Evolutionary conservation across 768 basidiomycete genomes (phyloP).

Genomic region (Lactifluus echinatus): DNA sequence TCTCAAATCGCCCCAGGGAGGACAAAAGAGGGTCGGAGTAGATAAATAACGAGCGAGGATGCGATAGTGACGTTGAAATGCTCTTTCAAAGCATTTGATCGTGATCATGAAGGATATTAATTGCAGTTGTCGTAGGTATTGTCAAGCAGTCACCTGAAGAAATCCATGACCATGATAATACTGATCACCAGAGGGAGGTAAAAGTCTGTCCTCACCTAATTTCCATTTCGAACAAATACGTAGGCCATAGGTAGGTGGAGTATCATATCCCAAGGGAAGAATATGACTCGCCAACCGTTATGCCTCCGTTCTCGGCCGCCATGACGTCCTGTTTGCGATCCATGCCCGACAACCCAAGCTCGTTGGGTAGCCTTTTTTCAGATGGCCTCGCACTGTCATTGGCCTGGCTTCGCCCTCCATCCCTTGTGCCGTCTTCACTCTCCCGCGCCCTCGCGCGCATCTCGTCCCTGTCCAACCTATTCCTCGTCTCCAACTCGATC

Average conservation of each 20-base stretch:
- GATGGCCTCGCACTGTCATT: background rate
- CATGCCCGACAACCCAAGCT: conserved; percentile 10
- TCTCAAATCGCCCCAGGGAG: background rate
- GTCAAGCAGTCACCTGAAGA: background rate
- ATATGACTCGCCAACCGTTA: background rate
- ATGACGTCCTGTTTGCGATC: conserved; percentile 1
- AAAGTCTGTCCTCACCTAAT: background rate
- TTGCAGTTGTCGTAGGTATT: background rate
- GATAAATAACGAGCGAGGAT: background rate
- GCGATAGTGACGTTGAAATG: background rate
- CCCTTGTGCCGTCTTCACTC: background rate
- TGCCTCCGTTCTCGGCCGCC: background rate
- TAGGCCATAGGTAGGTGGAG: background rate
- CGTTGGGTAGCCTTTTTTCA: background rate
- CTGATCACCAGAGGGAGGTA: too few species aligned
- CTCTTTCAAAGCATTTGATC: background rate
- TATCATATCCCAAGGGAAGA: conserved; percentile 3
- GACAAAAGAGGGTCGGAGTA: background rate
- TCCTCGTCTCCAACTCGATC: conserved; percentile 19
- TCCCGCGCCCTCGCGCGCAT: background rate
- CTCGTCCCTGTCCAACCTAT: background rate
- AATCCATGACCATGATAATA: background rate
- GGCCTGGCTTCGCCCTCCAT: background rate
- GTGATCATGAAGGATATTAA: background rate
- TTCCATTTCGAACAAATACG: background rate